A percentile compares a stretch with the other conserved stretches of the same genome.
Conservation (phyloP, 1,139 yeast genomes). For the Kodamaea ohmeri region DNA sequence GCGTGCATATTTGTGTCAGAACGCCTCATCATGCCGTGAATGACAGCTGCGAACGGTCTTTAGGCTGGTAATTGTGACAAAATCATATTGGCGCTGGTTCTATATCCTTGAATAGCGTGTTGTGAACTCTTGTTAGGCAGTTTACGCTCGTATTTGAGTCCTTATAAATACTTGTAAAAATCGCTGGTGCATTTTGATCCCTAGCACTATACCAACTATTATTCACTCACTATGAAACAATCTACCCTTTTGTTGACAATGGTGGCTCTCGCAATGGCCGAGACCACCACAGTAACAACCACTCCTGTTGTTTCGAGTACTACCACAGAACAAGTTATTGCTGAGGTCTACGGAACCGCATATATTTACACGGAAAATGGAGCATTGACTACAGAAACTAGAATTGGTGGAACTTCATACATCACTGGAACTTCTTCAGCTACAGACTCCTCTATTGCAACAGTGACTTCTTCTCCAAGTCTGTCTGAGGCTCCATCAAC, state of each 20-base stretch:
- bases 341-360: slow-evolving; percentile 32
- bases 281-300: slow-evolving; percentile 26
- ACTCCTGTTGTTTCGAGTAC: slow-evolving; percentile 35
- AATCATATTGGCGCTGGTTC: neutral
- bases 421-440: slow-evolving; percentile 6
- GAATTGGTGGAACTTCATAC: slow-evolving; percentile 24
- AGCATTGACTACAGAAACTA: slow-evolving; percentile 32
- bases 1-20: neutral
- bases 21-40: neutral
- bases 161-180: no score
- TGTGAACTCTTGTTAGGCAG: neutral
- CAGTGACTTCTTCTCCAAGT: slow-evolving; percentile 6
- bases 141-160: neutral
- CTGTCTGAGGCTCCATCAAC: slow-evolving; percentile 1
- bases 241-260: slow-evolving; percentile 13
- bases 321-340: slow-evolving; percentile 28
- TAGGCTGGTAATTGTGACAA: neutral
- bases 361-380: slow-evolving; percentile 37
- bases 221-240: slow-evolving; percentile 7
- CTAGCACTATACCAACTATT: slow-evolving; percentile 1
- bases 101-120: neutral
- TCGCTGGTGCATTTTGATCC: neutral
- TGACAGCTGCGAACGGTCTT: neutral
- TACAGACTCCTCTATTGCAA: slow-evolving; percentile 2
- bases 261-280: slow-evolving; percentile 9